Conservation (phyloP, 805 yeast species). For the Scheffersomyces coipomensis region DNA sequence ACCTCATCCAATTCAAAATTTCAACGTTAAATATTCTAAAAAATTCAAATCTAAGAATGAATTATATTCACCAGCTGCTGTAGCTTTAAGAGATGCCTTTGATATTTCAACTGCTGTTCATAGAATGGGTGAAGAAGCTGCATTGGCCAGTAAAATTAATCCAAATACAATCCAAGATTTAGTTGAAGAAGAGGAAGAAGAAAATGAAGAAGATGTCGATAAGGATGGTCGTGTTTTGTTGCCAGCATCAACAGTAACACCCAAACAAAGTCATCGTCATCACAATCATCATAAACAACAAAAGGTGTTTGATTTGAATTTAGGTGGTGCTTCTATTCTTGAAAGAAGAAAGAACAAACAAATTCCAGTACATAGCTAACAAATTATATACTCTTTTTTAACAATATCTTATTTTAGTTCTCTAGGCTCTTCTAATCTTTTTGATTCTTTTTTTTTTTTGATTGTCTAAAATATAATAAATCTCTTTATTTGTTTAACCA, state of each 20-base stretch:
- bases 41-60: conserved; percentile 24
- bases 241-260: background rate
- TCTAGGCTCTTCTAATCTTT: too few species aligned
- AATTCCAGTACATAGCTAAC: conserved; percentile 9
- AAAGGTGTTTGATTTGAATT: conserved; percentile 42
- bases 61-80: conserved; percentile 69
- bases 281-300: conserved; percentile 11
- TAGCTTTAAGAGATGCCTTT: conserved; percentile 80
- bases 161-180: conserved; percentile 19
- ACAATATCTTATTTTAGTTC: too few species aligned
- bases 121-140: conserved; percentile 69
- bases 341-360: conserved; percentile 38
- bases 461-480: background rate
- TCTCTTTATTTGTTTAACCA: background rate
- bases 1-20: conserved; percentile 25
- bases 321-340: conserved; percentile 53
- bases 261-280: conserved; percentile 2
- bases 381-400: too few species aligned
- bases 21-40: conserved; percentile 21
- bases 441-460: too few species aligned
- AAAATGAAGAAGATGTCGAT: conserved; percentile 17
- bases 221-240: conserved; percentile 10
- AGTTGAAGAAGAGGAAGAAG: conserved; percentile 40
- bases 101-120: conserved; percentile 86
- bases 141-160: conserved; percentile 21